Base-by-base conservation (phyloP, 2,329 filamentous ascomycete genomes). In the Camillea tinctor region DNA sequence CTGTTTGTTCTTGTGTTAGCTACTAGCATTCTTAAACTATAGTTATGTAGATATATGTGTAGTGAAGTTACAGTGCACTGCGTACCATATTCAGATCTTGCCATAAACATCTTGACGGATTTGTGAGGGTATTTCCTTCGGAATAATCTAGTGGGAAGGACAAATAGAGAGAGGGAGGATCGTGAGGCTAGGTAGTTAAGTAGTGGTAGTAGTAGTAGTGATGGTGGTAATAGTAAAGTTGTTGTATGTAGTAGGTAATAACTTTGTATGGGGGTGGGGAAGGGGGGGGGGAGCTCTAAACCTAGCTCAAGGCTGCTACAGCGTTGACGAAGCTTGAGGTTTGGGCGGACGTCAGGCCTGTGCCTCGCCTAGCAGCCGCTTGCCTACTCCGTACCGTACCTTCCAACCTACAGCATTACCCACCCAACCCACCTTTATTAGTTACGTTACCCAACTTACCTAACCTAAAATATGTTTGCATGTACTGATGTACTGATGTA, bases 81-180 rank as follows among this genome's bases (percentile, higher is more conserved):
- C 89, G 83, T 85, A 95, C 94, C 95, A 84, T 99, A 99, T 94
- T 99, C 95, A 77, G 94, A 98, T 83, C 95, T 92, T 86, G 95
- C 93, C 87, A 99, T 98, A 87, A 99, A 99, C 95, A 97, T 97
- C 73, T 82, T 92, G 85, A 75, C 81, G 79, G 77, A 74, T 67
- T 78, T 78, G 69, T 71, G 57, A 57, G 60, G 61, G 56, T 60
- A 53, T 50, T 36, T 55, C 52, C 51, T 4, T 4, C 7, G 26
- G 26, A 9, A 23, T 26, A 36, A 56, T 19, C 26, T 50, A 9
- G 7, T 9, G 21, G n/a, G 52, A 19, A 3, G 40, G 49, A 44
- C 44, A 19, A 20, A 52, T 15, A 51, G 23, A 36, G 53, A 30
- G 52, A 55, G 22, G 56, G 50, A 26, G 55, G 21, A 51, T 58